Base-by-base conservation (phyloP, 2,329 filamentous ascomycete genomes). In the Paraphaeosphaeria minitans region DNA sequence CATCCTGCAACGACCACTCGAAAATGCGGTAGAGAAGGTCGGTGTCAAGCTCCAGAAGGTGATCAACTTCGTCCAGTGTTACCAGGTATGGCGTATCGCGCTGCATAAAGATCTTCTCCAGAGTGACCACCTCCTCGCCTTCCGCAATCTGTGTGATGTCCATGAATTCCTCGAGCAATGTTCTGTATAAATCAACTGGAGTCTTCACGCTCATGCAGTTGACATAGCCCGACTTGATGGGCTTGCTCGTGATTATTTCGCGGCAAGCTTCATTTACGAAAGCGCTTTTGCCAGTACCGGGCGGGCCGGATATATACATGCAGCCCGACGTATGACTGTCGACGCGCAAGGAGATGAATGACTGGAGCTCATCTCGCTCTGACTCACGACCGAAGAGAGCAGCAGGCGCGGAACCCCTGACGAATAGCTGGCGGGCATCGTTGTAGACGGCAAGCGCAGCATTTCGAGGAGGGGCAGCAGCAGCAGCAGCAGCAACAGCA, bases 151-250 rank as follows among this genome's bases (percentile, higher is more conserved):
- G 85, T 19, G 79, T 76, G 33, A 84, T 82, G 56, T 88, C 82
- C 13, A 84, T 84, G 43, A 94, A 86, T 55, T 85, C 84, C 64
- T 91, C 88, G 13, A 94, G 79, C 19, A 99, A 81, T 21, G 89
- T 93, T 62, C 85, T 84, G 77, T 96, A 96, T 22, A 99, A 83
- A 72, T 97, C 93, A 65, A 87, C 88, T 2, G 93, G 91, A 35
- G 88, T 92, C 71, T 95, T 96, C 77, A 97, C 88, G 77, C 93
- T 97, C 88, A 97, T 97, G 78, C 95, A 99, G 75, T 99, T 99
- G 82, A 99, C 85, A 71, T 93, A 94, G 2, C 88, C 88, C 54
- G 89, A 87, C 68, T 86, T 87, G 54, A 95, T 81, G 4, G 76
- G 76, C 13, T 76, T 69, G 1, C 80, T 76, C 16, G 83, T 79